Evolutionary conservation across 169 alveolate genomes (phyloP).

Genomic region (Plasmodium billcollinsi): DNA sequence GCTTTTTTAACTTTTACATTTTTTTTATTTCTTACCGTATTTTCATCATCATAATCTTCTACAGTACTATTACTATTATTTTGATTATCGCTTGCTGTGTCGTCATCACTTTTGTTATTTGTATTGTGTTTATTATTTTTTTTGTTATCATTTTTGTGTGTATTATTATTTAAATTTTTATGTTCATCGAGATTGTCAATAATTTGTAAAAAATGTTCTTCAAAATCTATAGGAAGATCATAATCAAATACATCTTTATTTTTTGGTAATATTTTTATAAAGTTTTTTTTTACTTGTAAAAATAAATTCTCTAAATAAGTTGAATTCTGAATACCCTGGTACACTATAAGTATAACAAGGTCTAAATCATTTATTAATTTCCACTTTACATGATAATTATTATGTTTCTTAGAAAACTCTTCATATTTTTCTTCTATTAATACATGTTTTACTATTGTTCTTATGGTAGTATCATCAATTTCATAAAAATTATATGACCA

Average conservation of each 20-base stretch:
- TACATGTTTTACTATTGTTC: conserved; percentile 35
- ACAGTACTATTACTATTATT: conserved; percentile 1
- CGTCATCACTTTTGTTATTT: conserved; percentile 5
- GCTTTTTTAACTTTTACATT: conserved; percentile 50
- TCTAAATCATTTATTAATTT: conserved; percentile 62
- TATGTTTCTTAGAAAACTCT: conserved; percentile 42
- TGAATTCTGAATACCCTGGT: conserved; percentile 64
- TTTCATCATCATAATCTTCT: conserved; percentile 7
- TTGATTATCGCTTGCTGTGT: not conserved
- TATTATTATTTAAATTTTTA: not conserved
- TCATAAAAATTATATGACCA: conserved; percentile 76
- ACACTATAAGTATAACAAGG: conserved; percentile 52
- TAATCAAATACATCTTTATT: conserved; percentile 16
- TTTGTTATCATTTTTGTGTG: not conserved
- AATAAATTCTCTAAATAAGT: conserved; percentile 43
- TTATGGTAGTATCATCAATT: conserved; percentile 45
- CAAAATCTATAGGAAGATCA: conserved; percentile 53
- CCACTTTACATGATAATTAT: conserved; percentile 59
- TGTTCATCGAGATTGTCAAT: conserved; percentile 28
- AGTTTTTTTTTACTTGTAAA: conserved; percentile 42
- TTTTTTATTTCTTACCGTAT: conserved; percentile 8
- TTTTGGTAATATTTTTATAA: conserved; percentile 40
- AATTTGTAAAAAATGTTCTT: conserved; percentile 53
- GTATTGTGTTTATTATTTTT: not conserved
- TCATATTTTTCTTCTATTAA: conserved; percentile 53